phyloP scores from a whole-genome alignment of 2,329 filamentous ascomycete genomes.

The Penicillium occitanis region DNA sequence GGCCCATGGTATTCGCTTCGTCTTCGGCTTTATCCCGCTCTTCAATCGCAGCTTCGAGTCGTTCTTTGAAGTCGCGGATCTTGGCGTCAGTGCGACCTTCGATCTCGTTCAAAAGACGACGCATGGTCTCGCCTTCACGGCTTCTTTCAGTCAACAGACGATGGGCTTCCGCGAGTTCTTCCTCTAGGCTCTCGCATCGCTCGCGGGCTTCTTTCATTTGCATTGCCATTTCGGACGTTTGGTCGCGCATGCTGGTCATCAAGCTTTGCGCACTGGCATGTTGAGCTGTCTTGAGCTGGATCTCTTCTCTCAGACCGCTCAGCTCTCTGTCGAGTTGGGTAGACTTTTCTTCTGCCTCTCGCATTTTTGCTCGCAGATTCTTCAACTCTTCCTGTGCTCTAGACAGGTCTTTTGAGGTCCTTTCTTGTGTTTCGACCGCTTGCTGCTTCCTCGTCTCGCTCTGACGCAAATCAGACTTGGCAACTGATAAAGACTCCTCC shows the following conservation, averaged over 20 bases:
- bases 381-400: conserved; percentile 70
- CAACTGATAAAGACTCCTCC: conserved; percentile 74
- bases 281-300: conserved; percentile 79
- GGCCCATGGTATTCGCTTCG: conserved; percentile 74
- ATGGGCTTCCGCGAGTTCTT: conserved; percentile 87
- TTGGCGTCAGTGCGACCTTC: conserved; percentile 78
- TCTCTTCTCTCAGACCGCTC: conserved; percentile 70
- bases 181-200: conserved; percentile 81
- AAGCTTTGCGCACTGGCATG: conserved; percentile 81
- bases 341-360: conserved; percentile 72
- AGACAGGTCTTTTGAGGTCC: conserved; percentile 66
- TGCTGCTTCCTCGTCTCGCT: conserved; percentile 79
- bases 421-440: conserved; percentile 70
- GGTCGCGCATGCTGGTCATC: conserved; percentile 89
- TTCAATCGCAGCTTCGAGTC: conserved; percentile 86
- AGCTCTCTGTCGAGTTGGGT: conserved; percentile 68
- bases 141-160: conserved; percentile 82
- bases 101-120: conserved; percentile 79
- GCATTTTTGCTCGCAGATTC: conserved; percentile 57
- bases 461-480: conserved; percentile 73
- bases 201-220: conserved; percentile 88
- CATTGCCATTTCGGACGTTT: conserved; percentile 80
- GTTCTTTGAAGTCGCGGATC: conserved; percentile 82
- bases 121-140: conserved; percentile 92
- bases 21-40: conserved; percentile 92